phyloP scores from a whole-genome alignment of 2,329 filamentous ascomycete species.

The Sporothrix luriei region DNA sequence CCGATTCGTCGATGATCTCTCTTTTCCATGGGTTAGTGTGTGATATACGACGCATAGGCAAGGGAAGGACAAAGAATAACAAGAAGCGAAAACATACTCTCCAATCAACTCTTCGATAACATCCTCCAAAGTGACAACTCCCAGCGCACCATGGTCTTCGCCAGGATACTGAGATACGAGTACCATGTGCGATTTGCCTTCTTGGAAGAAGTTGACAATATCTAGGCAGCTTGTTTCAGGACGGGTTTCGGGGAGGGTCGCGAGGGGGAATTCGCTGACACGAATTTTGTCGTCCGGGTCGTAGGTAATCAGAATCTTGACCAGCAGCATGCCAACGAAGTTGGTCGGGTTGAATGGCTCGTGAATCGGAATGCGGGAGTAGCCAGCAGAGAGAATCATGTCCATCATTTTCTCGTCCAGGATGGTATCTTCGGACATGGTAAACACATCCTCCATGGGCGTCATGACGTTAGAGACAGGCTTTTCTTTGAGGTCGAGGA shows the following conservation, averaged over 20 bases:
- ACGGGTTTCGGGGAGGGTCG: conserved; percentile 90
- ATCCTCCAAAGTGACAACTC: conserved; percentile 94
- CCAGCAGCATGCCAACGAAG: conserved; percentile 95
- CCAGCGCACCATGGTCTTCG: conserved; percentile 85
- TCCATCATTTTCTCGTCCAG: conserved; percentile 95
- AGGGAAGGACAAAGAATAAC: neutral
- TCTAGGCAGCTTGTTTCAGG: conserved; percentile 96
- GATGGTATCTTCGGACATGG: conserved; percentile 91
- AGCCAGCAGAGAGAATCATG: conserved; percentile 86
- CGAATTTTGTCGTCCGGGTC: conserved; percentile 89
- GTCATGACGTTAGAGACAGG: conserved; percentile 96
- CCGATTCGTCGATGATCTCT: conserved; percentile 98
- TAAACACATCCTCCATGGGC: conserved; percentile 95
- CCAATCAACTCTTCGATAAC: conserved; percentile 98
- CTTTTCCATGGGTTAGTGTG: conserved; percentile 47
- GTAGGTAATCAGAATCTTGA: conserved; percentile 98
- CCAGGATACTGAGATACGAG: conserved; percentile 87
- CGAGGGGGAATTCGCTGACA: conserved; percentile 87
- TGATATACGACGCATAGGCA: neutral
- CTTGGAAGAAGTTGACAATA: conserved; percentile 99
- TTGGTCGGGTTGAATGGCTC: conserved; percentile 79
- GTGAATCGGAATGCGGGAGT: conserved; percentile 94
- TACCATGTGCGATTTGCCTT: conserved; percentile 99
- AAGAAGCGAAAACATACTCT: conserved; percentile 64
- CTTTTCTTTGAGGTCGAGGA: conserved; percentile 95